Evolutionary conservation across 345 rosid genomes (phyloP).

Genomic region (Populus ilicifolia): DNA sequence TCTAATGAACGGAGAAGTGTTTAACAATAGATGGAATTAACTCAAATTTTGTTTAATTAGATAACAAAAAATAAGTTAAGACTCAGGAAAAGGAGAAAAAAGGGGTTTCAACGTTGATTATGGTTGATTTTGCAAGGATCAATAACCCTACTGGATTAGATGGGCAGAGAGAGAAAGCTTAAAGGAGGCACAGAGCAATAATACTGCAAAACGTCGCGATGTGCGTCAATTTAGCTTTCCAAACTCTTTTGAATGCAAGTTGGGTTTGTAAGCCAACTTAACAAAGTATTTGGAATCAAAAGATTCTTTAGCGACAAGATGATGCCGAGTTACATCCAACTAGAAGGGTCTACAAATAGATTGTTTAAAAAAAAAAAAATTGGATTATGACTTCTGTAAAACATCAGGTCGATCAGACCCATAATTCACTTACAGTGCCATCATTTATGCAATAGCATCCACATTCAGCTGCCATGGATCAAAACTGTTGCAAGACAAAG

Average conservation of each 20-base stretch:
- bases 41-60: too few relatives aligned
- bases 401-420: not conserved
- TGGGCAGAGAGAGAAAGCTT: too few relatives aligned
- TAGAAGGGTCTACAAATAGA: not conserved
- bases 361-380: too few relatives aligned
- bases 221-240: not conserved
- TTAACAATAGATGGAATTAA: too few relatives aligned
- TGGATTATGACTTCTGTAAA: not conserved
- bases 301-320: not conserved
- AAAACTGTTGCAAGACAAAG: not conserved
- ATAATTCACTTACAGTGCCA: not conserved
- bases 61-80: too few relatives aligned
- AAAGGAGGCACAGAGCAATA: too few relatives aligned
- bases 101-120: too few relatives aligned
- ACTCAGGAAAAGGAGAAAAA: too few relatives aligned
- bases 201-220: too few relatives aligned
- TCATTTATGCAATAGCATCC: not conserved
- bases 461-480: not conserved
- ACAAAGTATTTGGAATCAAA: not conserved
- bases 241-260: not conserved
- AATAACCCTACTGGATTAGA: too few relatives aligned
- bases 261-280: not conserved
- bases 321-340: not conserved
- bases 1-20: too few relatives aligned
- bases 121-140: too few relatives aligned